Conservation (phyloP, 352 stramenopile species). For the Phytophthora melonis region DNA sequence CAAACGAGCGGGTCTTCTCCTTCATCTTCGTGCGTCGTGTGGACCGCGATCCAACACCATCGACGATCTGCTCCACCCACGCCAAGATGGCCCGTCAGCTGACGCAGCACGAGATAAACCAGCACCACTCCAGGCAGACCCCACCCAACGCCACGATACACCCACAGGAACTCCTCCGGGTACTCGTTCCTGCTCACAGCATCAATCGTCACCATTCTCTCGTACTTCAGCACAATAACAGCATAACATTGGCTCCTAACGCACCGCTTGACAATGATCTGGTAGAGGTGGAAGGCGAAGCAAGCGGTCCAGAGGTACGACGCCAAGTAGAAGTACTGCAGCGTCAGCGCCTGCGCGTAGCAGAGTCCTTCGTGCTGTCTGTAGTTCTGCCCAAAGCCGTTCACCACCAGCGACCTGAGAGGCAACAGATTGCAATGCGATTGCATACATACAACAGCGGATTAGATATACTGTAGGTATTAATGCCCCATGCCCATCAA, state of each 20-base stretch:
- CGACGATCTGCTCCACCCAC: constrained; percentile 72
- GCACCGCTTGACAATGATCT: constrained; percentile 83
- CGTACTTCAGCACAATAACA: background rate
- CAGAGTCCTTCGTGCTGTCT: constrained; percentile 57
- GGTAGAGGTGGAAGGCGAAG: constrained; percentile 89
- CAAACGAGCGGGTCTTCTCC: constrained; percentile 47
- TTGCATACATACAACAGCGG: background rate
- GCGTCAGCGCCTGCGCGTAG: constrained; percentile 70
- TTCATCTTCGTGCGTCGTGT: constrained; percentile 35
- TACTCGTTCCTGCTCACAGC: constrained; percentile 70
- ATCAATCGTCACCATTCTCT: background rate
- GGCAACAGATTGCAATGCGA: background rate
- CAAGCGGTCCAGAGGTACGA: constrained; percentile 88
- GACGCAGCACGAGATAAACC: constrained; percentile 65
- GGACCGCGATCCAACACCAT: constrained; percentile 83
- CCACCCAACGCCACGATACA: constrained; percentile 76
- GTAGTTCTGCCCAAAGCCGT: constrained; percentile 59
- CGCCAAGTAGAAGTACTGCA: constrained; percentile 87
- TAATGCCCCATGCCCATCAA: background rate
- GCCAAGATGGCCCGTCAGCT: constrained; percentile 76
- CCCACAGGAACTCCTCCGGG: constrained; percentile 66
- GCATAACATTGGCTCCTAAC: background rate
- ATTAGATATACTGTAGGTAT: background rate
- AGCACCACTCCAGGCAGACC: constrained; percentile 64
- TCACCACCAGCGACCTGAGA: constrained; percentile 65